These are phyloP conservation scores for Dictyostelium purpureum DNA, from an alignment of 78 protist genomes.

Conservation along the genomic window DNA sequence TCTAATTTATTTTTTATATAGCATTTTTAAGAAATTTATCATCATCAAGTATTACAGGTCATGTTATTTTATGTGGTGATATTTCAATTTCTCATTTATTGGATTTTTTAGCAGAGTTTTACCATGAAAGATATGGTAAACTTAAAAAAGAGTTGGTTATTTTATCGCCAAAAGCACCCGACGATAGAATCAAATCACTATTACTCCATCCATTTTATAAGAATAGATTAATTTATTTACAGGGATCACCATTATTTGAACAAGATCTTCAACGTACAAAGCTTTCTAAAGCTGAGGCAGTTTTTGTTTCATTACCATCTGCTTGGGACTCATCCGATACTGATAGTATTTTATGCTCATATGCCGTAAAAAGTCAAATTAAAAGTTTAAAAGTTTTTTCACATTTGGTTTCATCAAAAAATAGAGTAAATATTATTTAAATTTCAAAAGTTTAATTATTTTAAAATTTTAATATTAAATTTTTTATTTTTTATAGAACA, in stretches of 20 bases:
- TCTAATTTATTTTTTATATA: not conserved
- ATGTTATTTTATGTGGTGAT: constrained; percentile 70
- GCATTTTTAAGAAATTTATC: constrained; percentile 73
- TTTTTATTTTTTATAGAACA: not conserved
- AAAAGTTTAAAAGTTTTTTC: constrained; percentile 58
- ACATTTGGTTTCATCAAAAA: constrained; percentile 42
- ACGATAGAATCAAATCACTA: constrained; percentile 50
- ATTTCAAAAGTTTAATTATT: too few species aligned
- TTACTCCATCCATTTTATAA: constrained; percentile 69
- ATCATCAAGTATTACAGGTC: constrained; percentile 66
- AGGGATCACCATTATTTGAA: constrained; percentile 68
- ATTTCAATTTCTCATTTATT: constrained; percentile 57
- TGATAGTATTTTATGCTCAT: constrained; percentile 57
- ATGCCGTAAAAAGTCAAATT: constrained; percentile 61
- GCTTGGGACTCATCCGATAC: constrained; percentile 56
- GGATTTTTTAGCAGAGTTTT: constrained; percentile 59
- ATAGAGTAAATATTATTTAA: constrained; percentile 6
- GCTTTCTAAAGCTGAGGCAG: constrained; percentile 47
- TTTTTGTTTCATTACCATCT: constrained; percentile 34
- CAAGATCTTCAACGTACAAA: constrained; percentile 68
- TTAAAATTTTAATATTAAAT: not conserved
- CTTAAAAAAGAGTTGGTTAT: constrained; percentile 56
- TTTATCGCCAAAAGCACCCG: constrained; percentile 62
- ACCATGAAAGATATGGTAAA: constrained; percentile 70
- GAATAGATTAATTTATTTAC: constrained; percentile 55